Percentiles rank a stretch among this genome's conserved stretches.
Evolutionary conservation across 495 filamentous ascomycete genomes (phyloP).

Genomic region (Penicillium mononematosum): DNA sequence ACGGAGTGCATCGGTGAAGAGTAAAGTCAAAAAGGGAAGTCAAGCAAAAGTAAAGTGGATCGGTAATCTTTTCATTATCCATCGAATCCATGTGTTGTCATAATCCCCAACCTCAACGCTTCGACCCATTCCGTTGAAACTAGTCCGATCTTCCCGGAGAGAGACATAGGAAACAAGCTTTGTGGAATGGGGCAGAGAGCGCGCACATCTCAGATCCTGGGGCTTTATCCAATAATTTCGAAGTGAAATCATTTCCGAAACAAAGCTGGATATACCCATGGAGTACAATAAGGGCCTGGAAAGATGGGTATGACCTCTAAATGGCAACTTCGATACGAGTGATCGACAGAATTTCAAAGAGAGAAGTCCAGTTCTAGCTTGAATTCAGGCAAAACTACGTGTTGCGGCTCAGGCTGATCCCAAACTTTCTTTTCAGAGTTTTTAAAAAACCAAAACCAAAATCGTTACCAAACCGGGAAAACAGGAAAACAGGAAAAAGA

Average conservation of each 20-base stretch:
- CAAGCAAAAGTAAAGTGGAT: neutral
- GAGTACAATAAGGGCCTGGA: neutral
- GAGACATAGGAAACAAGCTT: conserved; percentile 26
- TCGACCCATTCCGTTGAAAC: conserved; percentile 10
- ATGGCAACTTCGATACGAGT: conserved; percentile 22
- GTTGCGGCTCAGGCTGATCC: conserved; percentile 27
- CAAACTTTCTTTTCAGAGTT: conserved; percentile 18
- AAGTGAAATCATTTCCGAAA: neutral
- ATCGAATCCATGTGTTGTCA: neutral
- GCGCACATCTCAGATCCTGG: neutral
- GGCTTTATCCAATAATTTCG: neutral
- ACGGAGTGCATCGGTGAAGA: neutral
- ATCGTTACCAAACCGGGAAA: neutral
- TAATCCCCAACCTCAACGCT: neutral
- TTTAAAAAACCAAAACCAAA: neutral
- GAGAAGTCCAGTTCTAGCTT: neutral
- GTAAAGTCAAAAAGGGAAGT: neutral
- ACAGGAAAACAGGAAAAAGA: neutral
- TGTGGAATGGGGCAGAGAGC: conserved; percentile 17
- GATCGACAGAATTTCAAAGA: conserved; percentile 20
- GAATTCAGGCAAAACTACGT: neutral
- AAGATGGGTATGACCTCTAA: neutral
- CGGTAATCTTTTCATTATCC: neutral
- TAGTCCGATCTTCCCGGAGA: conserved; percentile 13
- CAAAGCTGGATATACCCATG: neutral